phyloP scores from a whole-genome alignment of 305 asterid genomes.

The Fraxinus albicans region DNA sequence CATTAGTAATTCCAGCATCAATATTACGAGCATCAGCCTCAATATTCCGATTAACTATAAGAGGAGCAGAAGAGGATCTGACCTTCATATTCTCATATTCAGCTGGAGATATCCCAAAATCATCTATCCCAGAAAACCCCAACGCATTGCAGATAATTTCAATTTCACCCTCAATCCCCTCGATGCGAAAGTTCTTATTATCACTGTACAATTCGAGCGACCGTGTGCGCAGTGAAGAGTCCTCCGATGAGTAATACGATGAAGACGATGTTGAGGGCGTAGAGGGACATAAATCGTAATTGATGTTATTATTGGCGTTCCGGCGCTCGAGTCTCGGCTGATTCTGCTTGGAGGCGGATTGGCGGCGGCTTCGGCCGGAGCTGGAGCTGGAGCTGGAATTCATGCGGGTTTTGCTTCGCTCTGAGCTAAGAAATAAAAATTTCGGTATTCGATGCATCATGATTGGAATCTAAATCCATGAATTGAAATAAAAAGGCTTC shows the following conservation, averaged over 20 bases:
- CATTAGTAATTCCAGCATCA: background rate
- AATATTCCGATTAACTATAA: slow-evolving; percentile 1
- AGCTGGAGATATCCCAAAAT: background rate
- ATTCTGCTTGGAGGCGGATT: background rate
- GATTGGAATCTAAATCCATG: background rate
- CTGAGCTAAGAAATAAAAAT: background rate
- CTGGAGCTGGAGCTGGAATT: background rate
- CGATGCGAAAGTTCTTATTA: slow-evolving; percentile 5
- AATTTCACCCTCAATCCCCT: slow-evolving; percentile 3
- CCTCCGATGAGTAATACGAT: background rate
- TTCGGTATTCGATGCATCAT: background rate
- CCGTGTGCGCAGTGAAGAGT: background rate
- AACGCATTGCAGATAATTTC: background rate
- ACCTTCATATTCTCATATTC: slow-evolving; percentile 1
- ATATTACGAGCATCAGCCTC: background rate
- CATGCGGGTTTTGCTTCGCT: background rate
- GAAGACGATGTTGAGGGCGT: background rate
- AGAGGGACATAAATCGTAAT: background rate
- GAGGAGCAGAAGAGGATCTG: background rate
- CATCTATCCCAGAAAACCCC: slow-evolving; percentile 14
- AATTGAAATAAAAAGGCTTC: background rate
- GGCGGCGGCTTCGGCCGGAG: background rate
- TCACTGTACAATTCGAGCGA: slow-evolving; percentile 1
- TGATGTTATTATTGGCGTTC: background rate
- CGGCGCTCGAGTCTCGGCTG: background rate